phyloP scores from a whole-genome alignment of 352 stramenopile genomes.

The Globisporangium apiculatum region DNA sequence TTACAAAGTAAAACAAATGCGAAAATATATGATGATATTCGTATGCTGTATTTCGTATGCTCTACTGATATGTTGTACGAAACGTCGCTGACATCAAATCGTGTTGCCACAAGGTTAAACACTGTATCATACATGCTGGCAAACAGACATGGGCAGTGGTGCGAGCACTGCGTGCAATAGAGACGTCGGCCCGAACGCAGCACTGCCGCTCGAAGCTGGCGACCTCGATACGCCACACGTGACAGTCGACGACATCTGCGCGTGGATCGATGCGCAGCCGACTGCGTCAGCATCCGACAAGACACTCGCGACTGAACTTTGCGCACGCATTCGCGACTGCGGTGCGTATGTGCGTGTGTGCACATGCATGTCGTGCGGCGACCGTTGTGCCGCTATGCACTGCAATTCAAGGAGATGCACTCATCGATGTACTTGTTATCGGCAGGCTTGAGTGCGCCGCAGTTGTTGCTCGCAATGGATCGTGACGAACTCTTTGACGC shows the following conservation, averaged over 20 bases:
- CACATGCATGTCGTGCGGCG: no score
- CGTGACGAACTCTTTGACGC: slow-evolving; percentile 16
- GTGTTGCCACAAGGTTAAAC: no score
- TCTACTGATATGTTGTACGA: no score
- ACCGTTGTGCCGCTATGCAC: no score
- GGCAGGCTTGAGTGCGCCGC: slow-evolving; percentile 13
- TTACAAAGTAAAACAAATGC: no score
- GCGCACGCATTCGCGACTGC: slow-evolving; percentile 9
- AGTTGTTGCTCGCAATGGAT: slow-evolving; percentile 26
- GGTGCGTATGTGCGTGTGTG: slow-evolving; percentile 1
- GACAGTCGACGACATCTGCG: slow-evolving; percentile 20
- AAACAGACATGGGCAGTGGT: slow-evolving; percentile 16
- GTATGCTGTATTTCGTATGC: no score
- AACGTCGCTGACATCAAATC: no score
- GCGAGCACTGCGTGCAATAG: slow-evolving; percentile 12
- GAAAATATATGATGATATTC: no score
- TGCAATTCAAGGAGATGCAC: background rate
- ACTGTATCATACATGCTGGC: no score
- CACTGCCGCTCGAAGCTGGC: background rate
- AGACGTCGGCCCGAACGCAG: slow-evolving; percentile 1
- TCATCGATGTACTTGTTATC: background rate
- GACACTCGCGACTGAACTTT: slow-evolving; percentile 8
- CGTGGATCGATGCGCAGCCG: slow-evolving; percentile 22
- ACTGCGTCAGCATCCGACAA: background rate
- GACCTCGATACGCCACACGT: slow-evolving; percentile 11